Conservation (phyloP, 2,329 filamentous ascomycete species). For the Fusarium sp. region DNA sequence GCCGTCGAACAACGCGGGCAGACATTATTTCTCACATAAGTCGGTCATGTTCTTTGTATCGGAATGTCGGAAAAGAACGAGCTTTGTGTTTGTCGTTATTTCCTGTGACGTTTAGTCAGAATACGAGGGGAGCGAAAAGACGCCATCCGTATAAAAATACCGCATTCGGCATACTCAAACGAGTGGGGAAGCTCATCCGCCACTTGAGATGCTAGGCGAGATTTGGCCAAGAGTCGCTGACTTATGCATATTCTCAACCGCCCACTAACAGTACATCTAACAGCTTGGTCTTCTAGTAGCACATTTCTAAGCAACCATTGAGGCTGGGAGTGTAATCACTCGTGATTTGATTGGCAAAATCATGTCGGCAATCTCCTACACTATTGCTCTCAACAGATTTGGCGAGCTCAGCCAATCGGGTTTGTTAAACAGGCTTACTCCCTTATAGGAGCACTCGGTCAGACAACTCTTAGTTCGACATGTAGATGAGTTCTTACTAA, state of each 20-base stretch:
- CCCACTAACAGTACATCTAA: too few relatives aligned
- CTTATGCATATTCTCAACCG: not conserved
- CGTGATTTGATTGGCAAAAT: not conserved
- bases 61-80: constrained; percentile 9
- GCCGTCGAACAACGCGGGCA: constrained; percentile 11
- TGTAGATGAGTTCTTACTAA: too few relatives aligned
- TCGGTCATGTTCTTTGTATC: not conserved
- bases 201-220: not conserved
- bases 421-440: too few relatives aligned
- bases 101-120: not conserved
- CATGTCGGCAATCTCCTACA: too few relatives aligned
- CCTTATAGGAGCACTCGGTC: too few relatives aligned
- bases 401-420: too few relatives aligned
- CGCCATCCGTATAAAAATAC: not conserved
- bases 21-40: not conserved
- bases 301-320: not conserved
- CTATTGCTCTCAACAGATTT: too few relatives aligned
- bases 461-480: too few relatives aligned
- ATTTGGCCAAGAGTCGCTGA: not conserved
- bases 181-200: constrained; percentile 3
- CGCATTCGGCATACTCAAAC: rapidly evolving
- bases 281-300: too few relatives aligned
- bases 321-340: not conserved
- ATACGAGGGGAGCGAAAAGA: not conserved
- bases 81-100: not conserved